phyloP scores from a whole-genome alignment of 208 protist genomes.

The Trypanosoma cruzi region DNA sequence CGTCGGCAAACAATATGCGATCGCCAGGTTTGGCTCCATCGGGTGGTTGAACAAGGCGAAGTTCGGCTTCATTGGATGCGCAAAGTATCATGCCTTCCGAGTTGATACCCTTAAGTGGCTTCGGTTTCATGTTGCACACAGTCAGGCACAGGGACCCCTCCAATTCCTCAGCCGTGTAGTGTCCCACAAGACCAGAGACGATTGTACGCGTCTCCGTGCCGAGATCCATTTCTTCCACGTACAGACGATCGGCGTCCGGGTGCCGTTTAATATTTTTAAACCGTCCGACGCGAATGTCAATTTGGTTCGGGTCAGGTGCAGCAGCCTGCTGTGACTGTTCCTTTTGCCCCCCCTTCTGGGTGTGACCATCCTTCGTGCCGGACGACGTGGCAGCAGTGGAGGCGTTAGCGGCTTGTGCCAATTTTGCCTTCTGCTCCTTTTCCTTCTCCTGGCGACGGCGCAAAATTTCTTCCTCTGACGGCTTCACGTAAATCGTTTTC shows the following conservation, averaged over 20 bases:
- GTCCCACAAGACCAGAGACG: constrained; percentile 88
- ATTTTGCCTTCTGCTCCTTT: constrained; percentile 67
- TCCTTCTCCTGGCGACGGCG: constrained; percentile 81
- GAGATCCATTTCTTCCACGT: constrained; percentile 93
- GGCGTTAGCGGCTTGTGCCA: constrained; percentile 27
- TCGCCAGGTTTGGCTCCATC: constrained; percentile 63
- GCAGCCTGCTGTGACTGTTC: constrained; percentile 6
- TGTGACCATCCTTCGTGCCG: background rate
- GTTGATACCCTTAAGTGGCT: constrained; percentile 83
- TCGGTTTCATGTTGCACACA: constrained; percentile 95
- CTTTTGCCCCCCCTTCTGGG: background rate
- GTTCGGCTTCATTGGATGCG: constrained; percentile 57
- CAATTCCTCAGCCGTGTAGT: constrained; percentile 79
- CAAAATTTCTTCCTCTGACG: constrained; percentile 78
- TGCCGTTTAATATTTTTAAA: constrained; percentile 83
- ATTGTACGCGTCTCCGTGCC: constrained; percentile 90
- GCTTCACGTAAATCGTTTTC: constrained; percentile 58
- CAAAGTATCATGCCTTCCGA: constrained; percentile 95
- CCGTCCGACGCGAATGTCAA: constrained; percentile 84
- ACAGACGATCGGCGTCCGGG: constrained; percentile 86
- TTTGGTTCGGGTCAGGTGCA: constrained; percentile 33
- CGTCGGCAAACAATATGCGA: constrained; percentile 58
- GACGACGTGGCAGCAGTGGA: constrained; percentile 29
- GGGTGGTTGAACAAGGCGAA: constrained; percentile 63
- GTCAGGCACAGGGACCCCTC: constrained; percentile 76